phyloP scores from a whole-genome alignment of 495 filamentous ascomycete genomes.

The Annulohypoxylon moriforme region DNA sequence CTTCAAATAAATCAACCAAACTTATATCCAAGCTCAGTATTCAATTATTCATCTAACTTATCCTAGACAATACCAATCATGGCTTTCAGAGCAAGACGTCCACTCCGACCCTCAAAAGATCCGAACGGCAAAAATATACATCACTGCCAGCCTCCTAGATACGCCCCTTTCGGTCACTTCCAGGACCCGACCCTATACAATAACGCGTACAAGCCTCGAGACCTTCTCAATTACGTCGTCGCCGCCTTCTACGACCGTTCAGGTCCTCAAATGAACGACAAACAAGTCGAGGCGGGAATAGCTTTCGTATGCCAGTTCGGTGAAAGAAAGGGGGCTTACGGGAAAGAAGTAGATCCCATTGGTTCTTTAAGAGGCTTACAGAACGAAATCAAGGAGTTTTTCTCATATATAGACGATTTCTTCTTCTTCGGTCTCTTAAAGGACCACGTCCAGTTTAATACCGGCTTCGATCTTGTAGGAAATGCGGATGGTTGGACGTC shows the following conservation, averaged over 20 bases:
- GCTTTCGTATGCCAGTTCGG: background rate
- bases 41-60: background rate
- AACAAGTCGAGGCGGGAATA: background rate
- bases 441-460: background rate
- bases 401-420: conserved; percentile 18
- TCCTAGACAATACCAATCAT: background rate
- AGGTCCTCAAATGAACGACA: too few relatives aligned
- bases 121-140: background rate
- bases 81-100: background rate
- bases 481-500: background rate
- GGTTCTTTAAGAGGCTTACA: background rate
- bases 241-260: conserved; percentile 15
- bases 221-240: conserved; percentile 29
- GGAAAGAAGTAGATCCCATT: background rate
- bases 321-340: background rate
- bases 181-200: background rate
- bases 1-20: background rate
- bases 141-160: background rate
- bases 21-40: background rate
- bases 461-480: conserved; percentile 18
- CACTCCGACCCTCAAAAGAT: background rate
- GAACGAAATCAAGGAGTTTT: background rate
- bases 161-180: conserved; percentile 29
- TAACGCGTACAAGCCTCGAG: conserved; percentile 15
- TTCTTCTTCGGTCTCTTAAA: conserved; percentile 32